Evolutionary conservation across 768 basidiomycete genomes (phyloP).

Genomic region (Mycena albidolilacea): DNA sequence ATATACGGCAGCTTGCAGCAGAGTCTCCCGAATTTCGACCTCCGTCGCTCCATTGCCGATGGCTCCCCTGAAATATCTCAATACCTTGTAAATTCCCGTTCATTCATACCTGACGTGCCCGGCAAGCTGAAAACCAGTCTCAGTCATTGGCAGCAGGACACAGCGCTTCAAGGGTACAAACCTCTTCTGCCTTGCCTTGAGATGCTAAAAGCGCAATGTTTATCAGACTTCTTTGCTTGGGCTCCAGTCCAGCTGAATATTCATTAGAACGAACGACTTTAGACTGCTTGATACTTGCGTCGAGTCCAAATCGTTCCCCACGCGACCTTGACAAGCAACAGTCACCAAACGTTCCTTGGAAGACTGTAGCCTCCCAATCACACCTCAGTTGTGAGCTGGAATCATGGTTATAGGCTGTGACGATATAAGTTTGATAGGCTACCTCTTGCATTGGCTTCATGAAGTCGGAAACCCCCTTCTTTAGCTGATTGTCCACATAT

Average conservation of each 20-base stretch:
- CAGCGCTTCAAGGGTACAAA: slow-evolving; percentile 31
- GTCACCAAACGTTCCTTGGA: not conserved
- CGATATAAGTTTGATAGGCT: not conserved
- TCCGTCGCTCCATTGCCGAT: slow-evolving; percentile 61
- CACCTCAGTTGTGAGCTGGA: slow-evolving; percentile 58
- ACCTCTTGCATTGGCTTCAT: slow-evolving; percentile 65
- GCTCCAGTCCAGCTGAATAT: slow-evolving; percentile 53
- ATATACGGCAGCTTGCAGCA: slow-evolving; percentile 60
- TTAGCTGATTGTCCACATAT: slow-evolving; percentile 59
- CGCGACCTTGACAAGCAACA: slow-evolving; percentile 50
- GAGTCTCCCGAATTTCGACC: slow-evolving; percentile 59
- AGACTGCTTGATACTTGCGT: slow-evolving; percentile 32
- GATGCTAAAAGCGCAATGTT: slow-evolving; percentile 59
- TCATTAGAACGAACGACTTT: slow-evolving; percentile 2
- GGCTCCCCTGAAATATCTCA: slow-evolving; percentile 50
- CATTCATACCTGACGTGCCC: slow-evolving; percentile 53
- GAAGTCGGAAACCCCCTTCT: slow-evolving; percentile 59
- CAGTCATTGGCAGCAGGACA: not conserved
- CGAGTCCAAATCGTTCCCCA: slow-evolving; percentile 66
- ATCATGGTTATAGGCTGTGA: not conserved
- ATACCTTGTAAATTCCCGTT: not conserved
- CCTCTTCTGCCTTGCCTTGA: slow-evolving; percentile 61
- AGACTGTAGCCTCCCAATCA: not conserved
- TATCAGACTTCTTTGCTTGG: slow-evolving; percentile 63
- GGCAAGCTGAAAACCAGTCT: slow-evolving; percentile 46